A percentile compares a stretch with the other conserved stretches of the same genome.
phyloP scores from a whole-genome alignment of 495 filamentous ascomycete species.

The Glutinoglossum americanum region DNA sequence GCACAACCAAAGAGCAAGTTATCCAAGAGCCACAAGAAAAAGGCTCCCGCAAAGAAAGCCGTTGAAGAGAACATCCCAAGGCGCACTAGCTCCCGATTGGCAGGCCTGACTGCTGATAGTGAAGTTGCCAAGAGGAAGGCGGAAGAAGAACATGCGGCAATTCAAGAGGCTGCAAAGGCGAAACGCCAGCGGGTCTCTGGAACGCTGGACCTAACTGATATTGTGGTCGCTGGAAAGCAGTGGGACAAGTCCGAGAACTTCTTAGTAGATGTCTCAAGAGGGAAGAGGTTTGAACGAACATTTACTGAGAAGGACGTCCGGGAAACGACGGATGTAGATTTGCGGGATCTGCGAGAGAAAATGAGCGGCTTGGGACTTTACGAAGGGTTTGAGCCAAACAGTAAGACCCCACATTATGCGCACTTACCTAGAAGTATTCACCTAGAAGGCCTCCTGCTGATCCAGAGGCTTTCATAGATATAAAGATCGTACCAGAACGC shows the following conservation, averaged over 20 bases:
- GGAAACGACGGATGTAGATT: conserved; percentile 51
- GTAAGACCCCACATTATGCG: conserved; percentile 21
- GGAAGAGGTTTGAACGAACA: conserved; percentile 56
- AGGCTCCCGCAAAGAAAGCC: conserved; percentile 24
- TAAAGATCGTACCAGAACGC: conserved; percentile 82
- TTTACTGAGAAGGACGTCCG: conserved; percentile 67
- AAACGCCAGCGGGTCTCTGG: conserved; percentile 55
- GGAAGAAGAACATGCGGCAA: conserved; percentile 44
- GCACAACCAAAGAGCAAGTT: conserved; percentile 7
- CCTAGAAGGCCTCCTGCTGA: conserved; percentile 6
- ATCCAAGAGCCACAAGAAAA: conserved; percentile 24
- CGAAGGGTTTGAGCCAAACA: conserved; percentile 56
- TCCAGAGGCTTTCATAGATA: conserved; percentile 27
- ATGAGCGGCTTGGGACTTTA: conserved; percentile 68
- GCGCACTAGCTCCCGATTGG: conserved; percentile 43
- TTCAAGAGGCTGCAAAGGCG: conserved; percentile 36
- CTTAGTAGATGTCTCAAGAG: conserved; percentile 36
- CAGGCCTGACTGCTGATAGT: conserved; percentile 45
- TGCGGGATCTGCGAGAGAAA: conserved; percentile 55
- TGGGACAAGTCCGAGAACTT: conserved; percentile 28
- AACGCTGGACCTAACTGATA: conserved; percentile 50
- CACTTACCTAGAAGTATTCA: not conserved
- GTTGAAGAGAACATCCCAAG: conserved; percentile 27
- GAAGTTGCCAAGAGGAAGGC: conserved; percentile 60
- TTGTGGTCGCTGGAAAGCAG: conserved; percentile 50